Conservation (phyloP, 192 early-diverging fungal genomes). For the Spizellomyces punctatus region DNA sequence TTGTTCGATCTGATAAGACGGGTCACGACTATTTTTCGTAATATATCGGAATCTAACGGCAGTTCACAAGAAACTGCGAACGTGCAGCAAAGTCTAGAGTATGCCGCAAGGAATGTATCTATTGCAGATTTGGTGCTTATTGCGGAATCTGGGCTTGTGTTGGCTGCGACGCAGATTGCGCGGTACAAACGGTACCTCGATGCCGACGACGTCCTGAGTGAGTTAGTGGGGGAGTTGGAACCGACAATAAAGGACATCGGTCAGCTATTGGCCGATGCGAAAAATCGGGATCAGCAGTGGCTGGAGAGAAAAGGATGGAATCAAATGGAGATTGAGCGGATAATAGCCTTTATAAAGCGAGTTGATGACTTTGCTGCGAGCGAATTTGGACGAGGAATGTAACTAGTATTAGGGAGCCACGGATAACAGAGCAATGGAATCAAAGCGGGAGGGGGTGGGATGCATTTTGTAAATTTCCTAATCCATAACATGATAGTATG, state of each 20-base stretch:
- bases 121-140: conserved; percentile 8
- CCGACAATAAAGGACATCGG: background rate
- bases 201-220: conserved; percentile 19
- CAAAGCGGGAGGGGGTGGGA: no score
- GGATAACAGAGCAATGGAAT: no score
- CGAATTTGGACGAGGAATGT: no score
- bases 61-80: background rate
- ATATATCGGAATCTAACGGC: background rate
- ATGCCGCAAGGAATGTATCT: conserved; percentile 12
- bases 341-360: no score
- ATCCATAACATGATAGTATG: no score
- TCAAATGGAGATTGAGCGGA: no score
- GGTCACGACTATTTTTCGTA: background rate
- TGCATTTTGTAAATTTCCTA: no score
- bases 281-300: no score
- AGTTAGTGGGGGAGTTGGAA: conserved; percentile 23
- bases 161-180: conserved; percentile 21
- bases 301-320: no score
- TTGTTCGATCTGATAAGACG: conserved; percentile 22
- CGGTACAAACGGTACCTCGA: conserved; percentile 9
- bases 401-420: no score
- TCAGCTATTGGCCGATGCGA: no score
- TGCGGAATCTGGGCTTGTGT: conserved; percentile 9
- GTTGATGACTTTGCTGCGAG: no score
- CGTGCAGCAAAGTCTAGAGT: conserved; percentile 4